Conservation (phyloP, 352 stramenopile species). For the Phytophthora pistaciae region DNA sequence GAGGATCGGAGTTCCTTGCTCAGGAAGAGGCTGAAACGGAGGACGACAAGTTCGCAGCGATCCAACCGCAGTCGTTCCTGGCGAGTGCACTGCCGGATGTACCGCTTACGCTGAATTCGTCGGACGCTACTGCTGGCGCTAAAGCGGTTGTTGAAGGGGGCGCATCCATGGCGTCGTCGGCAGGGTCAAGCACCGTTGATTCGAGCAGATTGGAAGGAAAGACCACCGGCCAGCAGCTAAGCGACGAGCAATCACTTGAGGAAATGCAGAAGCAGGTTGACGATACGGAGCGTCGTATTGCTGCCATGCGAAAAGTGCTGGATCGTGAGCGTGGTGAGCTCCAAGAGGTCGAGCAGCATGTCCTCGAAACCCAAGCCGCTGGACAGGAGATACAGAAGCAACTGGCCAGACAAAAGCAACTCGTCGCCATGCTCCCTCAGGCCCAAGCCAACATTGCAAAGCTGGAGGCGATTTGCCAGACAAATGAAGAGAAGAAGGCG, state of each 20-base stretch:
- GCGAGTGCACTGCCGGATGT: conserved; percentile 21
- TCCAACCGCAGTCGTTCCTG: conserved; percentile 21
- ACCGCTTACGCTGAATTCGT: conserved; percentile 15
- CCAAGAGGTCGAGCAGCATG: conserved; percentile 34
- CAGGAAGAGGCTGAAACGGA: conserved; percentile 20
- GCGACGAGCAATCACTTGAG: conserved; percentile 36
- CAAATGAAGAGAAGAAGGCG: conserved; percentile 57
- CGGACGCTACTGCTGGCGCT: neutral
- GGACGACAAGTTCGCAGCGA: conserved; percentile 22
- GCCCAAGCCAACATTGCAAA: conserved; percentile 75
- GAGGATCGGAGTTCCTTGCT: conserved; percentile 9
- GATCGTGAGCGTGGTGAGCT: conserved; percentile 42
- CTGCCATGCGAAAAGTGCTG: conserved; percentile 52
- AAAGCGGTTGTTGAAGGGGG: neutral
- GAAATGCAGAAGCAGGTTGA: conserved; percentile 42
- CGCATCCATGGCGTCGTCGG: neutral
- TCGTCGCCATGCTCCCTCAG: conserved; percentile 72
- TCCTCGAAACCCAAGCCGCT: conserved; percentile 43
- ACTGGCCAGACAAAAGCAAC: conserved; percentile 57
- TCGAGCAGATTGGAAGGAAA: conserved; percentile 6
- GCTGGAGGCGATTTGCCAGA: conserved; percentile 68
- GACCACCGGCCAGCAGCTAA: neutral
- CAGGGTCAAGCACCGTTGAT: conserved; percentile 13
- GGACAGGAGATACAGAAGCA: conserved; percentile 55
- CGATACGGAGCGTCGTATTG: conserved; percentile 46